Base-by-base conservation (phyloP, 208 protist species). In the Leishmania mexicana region DNA sequence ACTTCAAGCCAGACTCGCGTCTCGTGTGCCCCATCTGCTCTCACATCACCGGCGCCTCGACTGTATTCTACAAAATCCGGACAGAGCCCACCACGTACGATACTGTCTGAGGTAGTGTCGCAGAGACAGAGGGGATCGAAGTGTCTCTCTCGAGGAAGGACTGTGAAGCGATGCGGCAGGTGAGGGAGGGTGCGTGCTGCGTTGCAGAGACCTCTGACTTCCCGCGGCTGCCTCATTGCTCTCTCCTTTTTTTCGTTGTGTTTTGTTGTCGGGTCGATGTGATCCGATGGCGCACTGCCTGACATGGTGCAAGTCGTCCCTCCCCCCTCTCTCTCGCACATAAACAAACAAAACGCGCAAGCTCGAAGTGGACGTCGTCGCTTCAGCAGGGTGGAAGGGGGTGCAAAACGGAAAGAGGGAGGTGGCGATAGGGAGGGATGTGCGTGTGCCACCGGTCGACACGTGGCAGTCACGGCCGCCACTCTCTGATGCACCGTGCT, bases 31-130 rank as follows among this genome's bases (percentile, higher is more conserved):
- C 95, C 7, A 87, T 87, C 64, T 97, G 95, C 85, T 89, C 92
- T 21, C 89, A 95, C 62, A 81, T 92, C 42, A 96, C 93, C 1
- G 95, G 95, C 3, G 95, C 92, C 19, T 96, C 93, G n/a, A 94
- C 87, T 10, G 93, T 97, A 3, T 97, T 97, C 78, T 97, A 97
- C 83, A 97, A 97, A 83, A 75, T 96, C n/a, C 93, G 95, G 54
- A 94, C 87, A 49, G 87, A 95, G 74, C 79, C 93, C 17, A 97
- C 95, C 0, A 94, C 88, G 35, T 97, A 97, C 85, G 95, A 97
- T 75, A 97, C 95, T 0, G 90, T 97, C 75, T 97, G 84, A 93
- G 13, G 13, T 28, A 45, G 75, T 65, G 40, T 42, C 31, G 53
- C 10, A 38, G 45, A 51, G 10, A 40, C 42, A 15, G 68, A 74